phyloP scores from a whole-genome alignment of 202 grass and related monocot species.

The Carex arenaria region DNA sequence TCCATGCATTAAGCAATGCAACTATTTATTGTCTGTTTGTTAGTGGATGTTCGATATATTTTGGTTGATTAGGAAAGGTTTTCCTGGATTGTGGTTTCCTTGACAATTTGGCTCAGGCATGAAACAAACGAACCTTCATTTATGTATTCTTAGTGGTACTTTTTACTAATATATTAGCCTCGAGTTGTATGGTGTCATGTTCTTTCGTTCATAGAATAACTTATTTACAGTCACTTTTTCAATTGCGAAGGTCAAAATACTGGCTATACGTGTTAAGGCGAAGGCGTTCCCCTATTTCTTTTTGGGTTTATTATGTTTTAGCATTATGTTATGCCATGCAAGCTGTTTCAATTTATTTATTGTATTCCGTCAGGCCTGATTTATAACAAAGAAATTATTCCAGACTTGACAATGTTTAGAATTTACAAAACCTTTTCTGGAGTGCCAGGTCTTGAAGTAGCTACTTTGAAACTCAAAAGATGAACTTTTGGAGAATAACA shows the following conservation, averaged over 20 bases:
- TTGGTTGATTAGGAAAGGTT: not conserved
- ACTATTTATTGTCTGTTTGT: slow-evolving; percentile 7
- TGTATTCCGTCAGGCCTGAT: no score
- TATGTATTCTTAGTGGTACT: not conserved
- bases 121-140: not conserved
- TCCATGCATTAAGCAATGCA: slow-evolving; percentile 4
- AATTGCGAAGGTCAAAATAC: not conserved
- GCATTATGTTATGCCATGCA: no score
- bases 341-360: no score
- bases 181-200: not conserved
- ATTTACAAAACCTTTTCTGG: no score
- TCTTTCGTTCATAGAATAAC: not conserved
- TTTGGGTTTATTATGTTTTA: no score
- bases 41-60: not conserved
- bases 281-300: not conserved
- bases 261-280: not conserved
- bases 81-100: not conserved
- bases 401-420: no score
- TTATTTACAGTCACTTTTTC: not conserved
- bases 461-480: no score
- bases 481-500: no score
- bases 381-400: no score
- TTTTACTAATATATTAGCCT: not conserved
- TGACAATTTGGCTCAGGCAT: not conserved
- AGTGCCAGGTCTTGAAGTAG: no score